Evolutionary conservation across 805 yeast genomes (phyloP).

Genomic region (Metschnikowia matae): DNA sequence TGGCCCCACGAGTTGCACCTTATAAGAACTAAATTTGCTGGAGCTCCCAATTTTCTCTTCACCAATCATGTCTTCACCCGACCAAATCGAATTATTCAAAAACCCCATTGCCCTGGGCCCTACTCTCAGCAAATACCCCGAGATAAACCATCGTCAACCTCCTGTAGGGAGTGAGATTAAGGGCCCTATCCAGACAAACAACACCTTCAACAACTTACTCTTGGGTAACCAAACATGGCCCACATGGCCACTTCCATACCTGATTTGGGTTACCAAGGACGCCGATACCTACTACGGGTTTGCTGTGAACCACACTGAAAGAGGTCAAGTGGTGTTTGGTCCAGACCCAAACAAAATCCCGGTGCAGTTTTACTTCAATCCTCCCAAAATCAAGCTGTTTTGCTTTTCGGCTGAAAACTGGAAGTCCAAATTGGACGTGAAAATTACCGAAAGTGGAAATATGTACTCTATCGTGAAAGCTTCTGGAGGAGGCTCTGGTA

Average conservation of each 20-base stretch:
- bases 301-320: slow-evolving; percentile 61
- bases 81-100: slow-evolving; percentile 29
- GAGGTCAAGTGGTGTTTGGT: slow-evolving; percentile 63
- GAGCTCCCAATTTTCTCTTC: neutral
- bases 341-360: slow-evolving; percentile 53
- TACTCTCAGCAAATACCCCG: slow-evolving; percentile 43
- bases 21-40: neutral
- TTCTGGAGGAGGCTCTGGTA: slow-evolving; percentile 25
- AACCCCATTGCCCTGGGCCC: slow-evolving; percentile 39
- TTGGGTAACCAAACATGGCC: slow-evolving; percentile 65
- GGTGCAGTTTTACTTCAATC: slow-evolving; percentile 61
- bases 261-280: slow-evolving; percentile 60
- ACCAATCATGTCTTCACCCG: neutral
- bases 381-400: slow-evolving; percentile 61
- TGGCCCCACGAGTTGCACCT: neutral
- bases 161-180: slow-evolving; percentile 30
- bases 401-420: slow-evolving; percentile 37
- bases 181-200: slow-evolving; percentile 65
- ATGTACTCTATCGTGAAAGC: slow-evolving; percentile 28
- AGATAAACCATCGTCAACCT: slow-evolving; percentile 28
- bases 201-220: slow-evolving; percentile 70
- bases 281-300: slow-evolving; percentile 51
- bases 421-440: slow-evolving; percentile 16
- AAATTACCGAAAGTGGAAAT: slow-evolving; percentile 26
- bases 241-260: slow-evolving; percentile 79